Conservation (phyloP, 345 rosid species). For the Trapa incisa region DNA sequence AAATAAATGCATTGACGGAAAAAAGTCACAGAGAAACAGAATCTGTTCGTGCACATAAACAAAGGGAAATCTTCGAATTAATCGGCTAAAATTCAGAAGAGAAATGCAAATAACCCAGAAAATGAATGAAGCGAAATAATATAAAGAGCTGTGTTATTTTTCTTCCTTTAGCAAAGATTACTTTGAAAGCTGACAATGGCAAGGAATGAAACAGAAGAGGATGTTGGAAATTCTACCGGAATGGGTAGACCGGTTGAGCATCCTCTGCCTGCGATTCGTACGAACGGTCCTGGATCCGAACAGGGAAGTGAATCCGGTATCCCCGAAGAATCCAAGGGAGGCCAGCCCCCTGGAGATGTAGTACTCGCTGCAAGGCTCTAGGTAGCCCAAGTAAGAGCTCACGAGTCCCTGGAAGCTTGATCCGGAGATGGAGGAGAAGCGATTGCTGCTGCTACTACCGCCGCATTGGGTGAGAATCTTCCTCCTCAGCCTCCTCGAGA, state of each 20-base stretch:
- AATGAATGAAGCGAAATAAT: background rate
- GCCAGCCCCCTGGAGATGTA: conserved; percentile 19
- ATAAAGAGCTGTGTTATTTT: background rate
- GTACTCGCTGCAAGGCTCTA: conserved; percentile 31
- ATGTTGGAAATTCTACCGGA: conserved; percentile 3
- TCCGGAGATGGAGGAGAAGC: conserved; percentile 14
- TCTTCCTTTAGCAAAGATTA: background rate
- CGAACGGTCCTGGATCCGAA: conserved; percentile 10
- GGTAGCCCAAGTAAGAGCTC: conserved; percentile 21
- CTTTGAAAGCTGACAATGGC: background rate
- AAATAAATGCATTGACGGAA: background rate
- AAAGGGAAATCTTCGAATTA: background rate
- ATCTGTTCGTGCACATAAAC: background rate
- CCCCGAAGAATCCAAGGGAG: conserved; percentile 8
- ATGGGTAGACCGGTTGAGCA: conserved; percentile 4
- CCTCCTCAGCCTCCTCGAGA: conserved; percentile 13
- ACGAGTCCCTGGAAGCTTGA: conserved; percentile 21
- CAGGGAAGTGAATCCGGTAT: conserved; percentile 10
- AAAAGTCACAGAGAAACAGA: background rate
- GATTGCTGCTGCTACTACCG: background rate
- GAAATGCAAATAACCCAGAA: background rate
- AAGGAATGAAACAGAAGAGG: conserved; percentile 1
- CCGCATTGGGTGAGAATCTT: conserved; percentile 15
- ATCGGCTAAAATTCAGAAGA: background rate
- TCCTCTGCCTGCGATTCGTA: conserved; percentile 12